These are phyloP conservation scores for Plectosphaerella cucumerina DNA, from an alignment of 2,329 filamentous ascomycete genomes.

Conservation along the genomic window DNA sequence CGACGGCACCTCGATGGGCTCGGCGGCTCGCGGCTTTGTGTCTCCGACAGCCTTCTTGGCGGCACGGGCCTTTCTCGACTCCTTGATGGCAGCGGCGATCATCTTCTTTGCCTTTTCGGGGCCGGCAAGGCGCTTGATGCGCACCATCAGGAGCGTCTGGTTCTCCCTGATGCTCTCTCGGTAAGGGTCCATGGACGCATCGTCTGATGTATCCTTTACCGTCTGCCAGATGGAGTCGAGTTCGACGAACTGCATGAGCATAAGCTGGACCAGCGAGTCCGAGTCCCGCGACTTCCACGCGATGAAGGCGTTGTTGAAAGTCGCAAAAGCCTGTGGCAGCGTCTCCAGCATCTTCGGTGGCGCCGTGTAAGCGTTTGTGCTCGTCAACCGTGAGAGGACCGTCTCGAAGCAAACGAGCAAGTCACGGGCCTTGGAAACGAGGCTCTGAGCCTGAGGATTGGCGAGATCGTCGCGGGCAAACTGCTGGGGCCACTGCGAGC, in stretches of 20 bases:
- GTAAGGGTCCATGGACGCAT: conserved; percentile 71
- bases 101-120: conserved; percentile 65
- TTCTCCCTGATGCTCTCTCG: conserved; percentile 77
- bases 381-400: conserved; percentile 61
- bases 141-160: conserved; percentile 72
- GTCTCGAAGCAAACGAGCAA: conserved; percentile 75
- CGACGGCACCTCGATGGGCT: conserved; percentile 29
- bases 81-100: conserved; percentile 70
- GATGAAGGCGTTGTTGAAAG: conserved; percentile 75
- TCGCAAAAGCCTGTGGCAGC: conserved; percentile 65
- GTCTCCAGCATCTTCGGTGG: conserved; percentile 58
- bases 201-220: conserved; percentile 72
- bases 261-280: conserved; percentile 72
- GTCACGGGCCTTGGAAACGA: conserved; percentile 74
- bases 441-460: conserved; percentile 62
- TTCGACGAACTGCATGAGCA: conserved; percentile 83
- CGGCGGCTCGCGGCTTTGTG: conserved; percentile 63
- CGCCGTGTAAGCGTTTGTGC: conserved; percentile 63
- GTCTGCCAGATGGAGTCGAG: conserved; percentile 80
- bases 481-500: conserved; percentile 35
- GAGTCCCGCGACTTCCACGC: conserved; percentile 82
- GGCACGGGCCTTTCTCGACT: conserved; percentile 62
- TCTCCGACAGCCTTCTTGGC: conserved; percentile 66
- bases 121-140: conserved; percentile 75
- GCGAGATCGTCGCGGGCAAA: conserved; percentile 49